Base-by-base conservation (phyloP, 495 filamentous ascomycete genomes). In the Astrocystis sublimbata region DNA sequence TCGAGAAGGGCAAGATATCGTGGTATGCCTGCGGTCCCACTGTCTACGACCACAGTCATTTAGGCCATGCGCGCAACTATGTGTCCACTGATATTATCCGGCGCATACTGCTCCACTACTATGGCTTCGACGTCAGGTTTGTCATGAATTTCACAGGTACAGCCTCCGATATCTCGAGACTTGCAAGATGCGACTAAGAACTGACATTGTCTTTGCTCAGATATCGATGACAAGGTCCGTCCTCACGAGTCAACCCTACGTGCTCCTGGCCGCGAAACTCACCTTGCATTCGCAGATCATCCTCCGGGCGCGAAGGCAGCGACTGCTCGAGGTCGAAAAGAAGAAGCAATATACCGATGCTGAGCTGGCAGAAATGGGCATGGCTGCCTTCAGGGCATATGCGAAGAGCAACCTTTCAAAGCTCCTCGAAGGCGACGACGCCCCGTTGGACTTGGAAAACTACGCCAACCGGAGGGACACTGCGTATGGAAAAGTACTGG, bases 21-120 rank as follows among this genome's bases (percentile, higher is more conserved):
- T 96, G 92, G 92, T 96, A 96, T 76, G 88, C 85, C 43, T 96
- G 92, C 78, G 92, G 93, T 1, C 93, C 93, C 49, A 98, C 93
- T 9, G 92, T 96, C 17, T 98, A 96, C 72, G 92, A 96, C 71
- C 88, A 92, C 76, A 84, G 89, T 60, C 92, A 97, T 83, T 75
- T 97, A 40, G 93, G 93, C 23, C 93, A 97, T 76, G 92, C 91
- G 10, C 80, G 92, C 55, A 98, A 96, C 77, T 97, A 97, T 88
- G 90, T 97, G 55, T 89, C 86, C 31, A 96, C 91, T 15, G 94
- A 98, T 75, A 94, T 98, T 46, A 86, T 98, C 62, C 85, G 93
- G 38, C 83, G 94, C 67, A 91, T 97, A 65, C 77, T 98, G 76
- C 74, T 79, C 63, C 88, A 96, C 70, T 93, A 96, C 75, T 96